A percentile compares a stretch with the other conserved stretches of the same genome.
Evolutionary conservation across 2,329 filamentous ascomycete genomes (phyloP).

Genomic region (Cytospora piceae): DNA sequence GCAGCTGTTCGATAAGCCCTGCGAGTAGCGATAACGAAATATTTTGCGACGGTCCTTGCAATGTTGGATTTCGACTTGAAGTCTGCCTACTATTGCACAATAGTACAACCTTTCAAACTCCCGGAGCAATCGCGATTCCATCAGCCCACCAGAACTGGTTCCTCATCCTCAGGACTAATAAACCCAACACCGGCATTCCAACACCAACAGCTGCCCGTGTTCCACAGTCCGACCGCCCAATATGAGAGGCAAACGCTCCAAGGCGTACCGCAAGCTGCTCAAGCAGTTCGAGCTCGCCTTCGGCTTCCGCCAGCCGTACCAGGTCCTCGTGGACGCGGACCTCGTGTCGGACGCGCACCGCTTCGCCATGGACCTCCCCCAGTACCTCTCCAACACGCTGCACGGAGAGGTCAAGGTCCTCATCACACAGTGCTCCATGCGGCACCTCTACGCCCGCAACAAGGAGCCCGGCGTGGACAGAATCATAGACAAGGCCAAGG

Average conservation of each 20-base stretch:
- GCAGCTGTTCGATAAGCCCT: constrained; percentile 1
- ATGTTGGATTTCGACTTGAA: not conserved
- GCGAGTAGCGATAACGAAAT: constrained; percentile 21
- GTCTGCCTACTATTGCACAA: not conserved
- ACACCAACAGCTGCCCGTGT: constrained; percentile 1
- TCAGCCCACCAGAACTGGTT: not conserved
- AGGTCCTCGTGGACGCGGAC: constrained; percentile 85
- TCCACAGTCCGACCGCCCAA: constrained; percentile 31
- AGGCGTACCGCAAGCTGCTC: constrained; percentile 80
- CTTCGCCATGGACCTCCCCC: constrained; percentile 83
- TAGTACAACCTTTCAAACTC: not conserved
- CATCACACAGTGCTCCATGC: constrained; percentile 70
- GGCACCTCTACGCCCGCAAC: constrained; percentile 70
- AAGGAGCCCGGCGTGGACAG: constrained; percentile 55
- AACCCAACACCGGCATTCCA: not conserved
- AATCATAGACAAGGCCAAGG: constrained; percentile 77
- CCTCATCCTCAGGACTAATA: not conserved
- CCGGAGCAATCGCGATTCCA: not conserved
- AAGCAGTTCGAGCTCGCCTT: constrained; percentile 86
- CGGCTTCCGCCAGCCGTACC: constrained; percentile 91
- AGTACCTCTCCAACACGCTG: constrained; percentile 30
- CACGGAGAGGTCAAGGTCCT: constrained; percentile 83
- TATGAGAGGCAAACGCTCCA: constrained; percentile 57
- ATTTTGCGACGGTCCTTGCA: constrained; percentile 17
- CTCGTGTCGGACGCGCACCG: constrained; percentile 80